A percentile compares a stretch with the other conserved stretches of the same genome.
phyloP scores from a whole-genome alignment of 2,329 filamentous ascomycete species.

The Microcyclospora pomicola region DNA sequence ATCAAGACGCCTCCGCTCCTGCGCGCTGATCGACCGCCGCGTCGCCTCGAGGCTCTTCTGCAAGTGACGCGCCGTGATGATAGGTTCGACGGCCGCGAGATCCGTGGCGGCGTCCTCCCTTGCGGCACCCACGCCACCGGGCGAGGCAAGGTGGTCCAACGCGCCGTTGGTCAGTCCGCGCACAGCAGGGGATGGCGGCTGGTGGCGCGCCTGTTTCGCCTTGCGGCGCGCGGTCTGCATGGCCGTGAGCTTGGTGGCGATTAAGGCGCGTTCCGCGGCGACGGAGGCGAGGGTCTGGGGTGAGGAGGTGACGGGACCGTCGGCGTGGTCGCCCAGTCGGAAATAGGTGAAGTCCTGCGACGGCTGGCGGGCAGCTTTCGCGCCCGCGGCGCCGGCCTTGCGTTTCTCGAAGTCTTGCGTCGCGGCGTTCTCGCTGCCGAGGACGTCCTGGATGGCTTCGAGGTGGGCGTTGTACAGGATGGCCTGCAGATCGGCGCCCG shows the following conservation, averaged over 20 bases:
- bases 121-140: constrained; percentile 5
- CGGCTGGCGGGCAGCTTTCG: background rate
- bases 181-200: background rate
- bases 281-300: constrained; percentile 32
- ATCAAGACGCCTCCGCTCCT: constrained; percentile 60
- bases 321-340: constrained; percentile 53
- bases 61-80: constrained; percentile 75
- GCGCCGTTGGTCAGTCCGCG: background rate
- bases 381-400: constrained; percentile 11
- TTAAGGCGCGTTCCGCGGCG: constrained; percentile 58
- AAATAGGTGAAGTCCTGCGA: constrained; percentile 51
- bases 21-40: constrained; percentile 64
- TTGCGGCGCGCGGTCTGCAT: constrained; percentile 59
- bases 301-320: constrained; percentile 18
- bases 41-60: constrained; percentile 63
- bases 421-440: constrained; percentile 33
- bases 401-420: constrained; percentile 20
- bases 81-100: constrained; percentile 42
- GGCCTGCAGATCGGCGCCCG: constrained; percentile 86
- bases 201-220: constrained; percentile 39
- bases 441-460: constrained; percentile 87
- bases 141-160: background rate
- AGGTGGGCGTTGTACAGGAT: constrained; percentile 93
- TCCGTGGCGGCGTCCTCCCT: background rate
- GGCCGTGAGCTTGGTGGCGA: constrained; percentile 67